These are phyloP conservation scores for Trichoderma sp. DNA, from an alignment of 2,329 filamentous ascomycete genomes.

Conservation along the genomic window DNA sequence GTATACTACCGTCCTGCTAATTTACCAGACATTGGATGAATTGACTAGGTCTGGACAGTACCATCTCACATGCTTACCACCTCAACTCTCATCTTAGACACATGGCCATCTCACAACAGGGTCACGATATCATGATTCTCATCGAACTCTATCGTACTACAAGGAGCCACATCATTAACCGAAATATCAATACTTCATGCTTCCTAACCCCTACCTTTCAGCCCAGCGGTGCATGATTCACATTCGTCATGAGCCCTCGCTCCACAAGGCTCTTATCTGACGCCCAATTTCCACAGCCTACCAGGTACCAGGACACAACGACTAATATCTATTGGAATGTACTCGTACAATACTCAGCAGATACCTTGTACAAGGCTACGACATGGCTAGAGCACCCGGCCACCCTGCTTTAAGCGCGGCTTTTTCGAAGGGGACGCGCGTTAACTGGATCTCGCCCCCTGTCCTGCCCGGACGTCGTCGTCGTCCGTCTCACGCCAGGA, in stretches of 20 bases:
- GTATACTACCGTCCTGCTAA: background rate
- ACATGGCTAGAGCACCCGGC: background rate
- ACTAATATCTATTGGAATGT: background rate
- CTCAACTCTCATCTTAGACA: background rate
- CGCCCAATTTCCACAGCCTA: background rate
- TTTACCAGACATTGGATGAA: background rate
- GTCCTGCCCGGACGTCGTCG: background rate
- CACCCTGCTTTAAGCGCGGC: background rate
- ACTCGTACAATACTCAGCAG: background rate
- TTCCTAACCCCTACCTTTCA: background rate
- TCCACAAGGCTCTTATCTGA: slow-evolving; percentile 5
- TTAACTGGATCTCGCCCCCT: slow-evolving; percentile 12
- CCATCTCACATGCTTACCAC: background rate
- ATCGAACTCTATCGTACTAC: background rate
- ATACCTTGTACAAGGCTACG: slow-evolving; percentile 2
- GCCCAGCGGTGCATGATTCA: background rate
- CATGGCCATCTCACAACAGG: background rate
- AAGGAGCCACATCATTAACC: background rate
- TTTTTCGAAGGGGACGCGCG: slow-evolving; percentile 14
- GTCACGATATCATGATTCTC: background rate
- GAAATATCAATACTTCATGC: background rate
- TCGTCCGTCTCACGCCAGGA: slow-evolving; percentile 1
- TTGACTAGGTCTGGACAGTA: background rate
- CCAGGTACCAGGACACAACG: background rate
- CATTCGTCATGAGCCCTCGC: background rate